phyloP scores from a whole-genome alignment of 176 grass and related monocot genomes.

The Zea mays region DNA sequence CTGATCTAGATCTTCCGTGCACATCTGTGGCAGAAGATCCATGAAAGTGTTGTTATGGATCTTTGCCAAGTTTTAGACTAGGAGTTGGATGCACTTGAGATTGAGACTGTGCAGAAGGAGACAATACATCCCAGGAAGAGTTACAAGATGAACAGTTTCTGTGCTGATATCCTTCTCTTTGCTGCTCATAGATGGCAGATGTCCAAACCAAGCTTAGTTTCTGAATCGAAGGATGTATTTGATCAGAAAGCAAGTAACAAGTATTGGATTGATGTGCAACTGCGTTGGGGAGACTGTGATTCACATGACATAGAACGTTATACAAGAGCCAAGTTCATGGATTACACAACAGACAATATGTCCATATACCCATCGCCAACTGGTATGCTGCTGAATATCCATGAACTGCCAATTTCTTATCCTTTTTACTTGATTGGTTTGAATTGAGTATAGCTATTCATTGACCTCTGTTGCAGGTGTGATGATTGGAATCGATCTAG shows the following conservation, averaged over 20 bases:
- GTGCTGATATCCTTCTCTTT: constrained; percentile 91
- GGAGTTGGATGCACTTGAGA: constrained; percentile 92
- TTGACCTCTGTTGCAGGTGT: constrained; percentile 65
- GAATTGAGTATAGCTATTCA: constrained; percentile 4
- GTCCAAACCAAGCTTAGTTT: constrained; percentile 96
- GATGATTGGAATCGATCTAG: constrained; percentile 94
- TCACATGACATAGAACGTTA: constrained; percentile 84
- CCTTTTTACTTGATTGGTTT: neutral
- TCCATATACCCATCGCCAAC: constrained; percentile 80
- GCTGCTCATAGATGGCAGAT: constrained; percentile 97
- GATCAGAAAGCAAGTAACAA: constrained; percentile 99
- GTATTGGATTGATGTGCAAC: constrained; percentile 96
- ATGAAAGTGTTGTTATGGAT: constrained; percentile 99
- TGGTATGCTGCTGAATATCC: constrained; percentile 48
- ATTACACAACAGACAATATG: no score
- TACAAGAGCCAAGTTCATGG: no score
- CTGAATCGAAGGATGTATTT: constrained; percentile 94
- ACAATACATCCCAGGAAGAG: constrained; percentile 86
- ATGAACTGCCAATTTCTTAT: constrained; percentile 5
- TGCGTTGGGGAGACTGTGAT: constrained; percentile 95
- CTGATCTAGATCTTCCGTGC: constrained; percentile 96
- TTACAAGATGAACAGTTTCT: constrained; percentile 99
- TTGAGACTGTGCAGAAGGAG: constrained; percentile 49
- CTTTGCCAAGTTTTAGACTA: constrained; percentile 98
- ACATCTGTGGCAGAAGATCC: constrained; percentile 98